Evolutionary conservation across 768 basidiomycete species (phyloP).

Genomic region (Tylopilus felleus): DNA sequence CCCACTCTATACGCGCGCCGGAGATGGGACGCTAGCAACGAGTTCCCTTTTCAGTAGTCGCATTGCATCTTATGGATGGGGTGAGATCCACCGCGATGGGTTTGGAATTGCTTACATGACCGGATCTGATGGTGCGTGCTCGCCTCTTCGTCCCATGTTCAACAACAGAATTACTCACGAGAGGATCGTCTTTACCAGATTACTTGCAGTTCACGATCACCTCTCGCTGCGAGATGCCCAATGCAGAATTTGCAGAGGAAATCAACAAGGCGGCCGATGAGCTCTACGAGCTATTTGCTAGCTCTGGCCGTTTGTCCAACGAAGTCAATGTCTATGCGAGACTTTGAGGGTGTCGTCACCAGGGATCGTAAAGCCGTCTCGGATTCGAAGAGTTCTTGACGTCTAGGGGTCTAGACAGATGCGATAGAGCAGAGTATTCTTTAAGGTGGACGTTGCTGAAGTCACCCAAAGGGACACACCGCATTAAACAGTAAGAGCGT

Average conservation of each 20-base stretch:
- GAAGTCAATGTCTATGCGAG: too few relatives aligned
- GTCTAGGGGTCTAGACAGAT: too few relatives aligned
- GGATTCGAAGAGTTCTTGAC: too few relatives aligned
- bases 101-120: slow-evolving; percentile 96
- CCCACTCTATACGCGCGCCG: slow-evolving; percentile 65
- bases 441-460: too few relatives aligned
- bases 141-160: neutral
- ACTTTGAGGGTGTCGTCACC: too few relatives aligned
- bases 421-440: too few relatives aligned
- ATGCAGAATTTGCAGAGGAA: slow-evolving; percentile 67
- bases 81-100: slow-evolving; percentile 90
- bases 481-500: too few relatives aligned
- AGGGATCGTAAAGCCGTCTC: too few relatives aligned
- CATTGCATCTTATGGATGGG: slow-evolving; percentile 91
- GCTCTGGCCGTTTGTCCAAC: too few relatives aligned
- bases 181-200: slow-evolving; percentile 39
- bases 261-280: slow-evolving; percentile 65
- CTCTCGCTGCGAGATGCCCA: slow-evolving; percentile 80
- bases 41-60: slow-evolving; percentile 85
- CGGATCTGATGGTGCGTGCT: slow-evolving; percentile 64
- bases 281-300: slow-evolving; percentile 53
- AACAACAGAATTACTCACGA: too few relatives aligned
- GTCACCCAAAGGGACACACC: too few relatives aligned
- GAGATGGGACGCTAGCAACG: slow-evolving; percentile 86
- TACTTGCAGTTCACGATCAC: slow-evolving; percentile 85